These are phyloP conservation scores for Solanum lignicaule DNA, from an alignment of 257 asterid genomes.

Conservation along the genomic window DNA sequence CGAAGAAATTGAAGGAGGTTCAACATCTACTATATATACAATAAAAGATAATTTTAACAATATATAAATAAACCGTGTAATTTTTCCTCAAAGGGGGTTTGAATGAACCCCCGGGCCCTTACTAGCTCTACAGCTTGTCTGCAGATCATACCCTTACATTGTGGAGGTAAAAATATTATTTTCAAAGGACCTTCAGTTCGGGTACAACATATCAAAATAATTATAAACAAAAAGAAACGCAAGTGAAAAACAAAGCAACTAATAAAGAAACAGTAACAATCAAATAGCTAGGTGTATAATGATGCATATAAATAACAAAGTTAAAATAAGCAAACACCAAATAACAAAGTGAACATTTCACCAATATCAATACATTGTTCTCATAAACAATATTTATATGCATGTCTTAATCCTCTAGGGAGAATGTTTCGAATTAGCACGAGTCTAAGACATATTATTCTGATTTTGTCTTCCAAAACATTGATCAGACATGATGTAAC, in stretches of 20 bases:
- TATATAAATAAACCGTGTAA: neutral
- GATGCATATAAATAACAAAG: neutral
- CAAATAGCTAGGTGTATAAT: neutral
- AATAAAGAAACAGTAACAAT: no score
- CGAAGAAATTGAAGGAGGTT: neutral
- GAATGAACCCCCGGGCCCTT: no score
- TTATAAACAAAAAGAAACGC: no score
- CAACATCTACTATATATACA: neutral
- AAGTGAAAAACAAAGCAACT: neutral
- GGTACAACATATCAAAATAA: no score
- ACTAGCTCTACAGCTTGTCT: no score
- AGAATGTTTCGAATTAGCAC: neutral
- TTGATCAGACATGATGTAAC: neutral
- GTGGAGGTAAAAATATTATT: neutral
- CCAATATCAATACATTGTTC: neutral
- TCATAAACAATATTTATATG: neutral
- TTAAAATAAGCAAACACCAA: neutral
- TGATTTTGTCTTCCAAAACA: neutral
- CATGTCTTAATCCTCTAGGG: neutral
- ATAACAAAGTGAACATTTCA: neutral
- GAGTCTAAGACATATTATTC: neutral
- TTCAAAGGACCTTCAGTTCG: rapidly evolving
- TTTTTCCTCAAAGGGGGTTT: neutral
- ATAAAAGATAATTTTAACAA: no score
- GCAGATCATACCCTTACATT: no score